phyloP scores from a whole-genome alignment of 345 rosid species.

The Populus deltoides region DNA sequence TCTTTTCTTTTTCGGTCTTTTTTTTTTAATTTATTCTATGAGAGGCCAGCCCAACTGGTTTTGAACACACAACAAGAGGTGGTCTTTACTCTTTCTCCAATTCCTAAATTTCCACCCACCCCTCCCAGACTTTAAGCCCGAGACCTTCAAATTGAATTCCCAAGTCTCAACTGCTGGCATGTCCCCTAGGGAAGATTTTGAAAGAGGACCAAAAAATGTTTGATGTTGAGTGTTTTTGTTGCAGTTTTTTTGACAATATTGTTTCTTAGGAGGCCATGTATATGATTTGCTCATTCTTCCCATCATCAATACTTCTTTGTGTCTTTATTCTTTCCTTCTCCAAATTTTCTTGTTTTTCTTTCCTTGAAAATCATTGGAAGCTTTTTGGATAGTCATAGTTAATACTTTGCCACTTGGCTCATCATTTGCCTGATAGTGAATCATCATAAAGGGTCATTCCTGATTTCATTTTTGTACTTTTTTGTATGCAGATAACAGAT shows the following conservation, averaged over 20 bases:
- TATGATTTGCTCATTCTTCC: background rate
- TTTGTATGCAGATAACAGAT: conserved; percentile 72
- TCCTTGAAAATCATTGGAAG: background rate
- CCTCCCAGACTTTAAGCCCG: background rate
- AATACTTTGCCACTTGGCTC: background rate
- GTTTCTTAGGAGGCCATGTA: background rate
- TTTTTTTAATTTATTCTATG: too few species aligned
- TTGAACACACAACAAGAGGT: background rate
- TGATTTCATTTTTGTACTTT: background rate
- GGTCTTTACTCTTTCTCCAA: background rate
- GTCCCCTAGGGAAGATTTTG: background rate
- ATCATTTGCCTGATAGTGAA: background rate
- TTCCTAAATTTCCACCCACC: background rate
- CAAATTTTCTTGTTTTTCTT: background rate
- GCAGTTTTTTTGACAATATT: too few species aligned
- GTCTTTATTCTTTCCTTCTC: background rate
- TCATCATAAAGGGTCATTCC: background rate
- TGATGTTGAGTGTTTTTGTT: background rate
- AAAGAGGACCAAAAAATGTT: background rate
- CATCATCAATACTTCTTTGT: background rate
- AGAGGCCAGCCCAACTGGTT: background rate
- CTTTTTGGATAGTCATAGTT: background rate
- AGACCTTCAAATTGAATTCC: background rate
- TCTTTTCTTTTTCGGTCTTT: background rate
- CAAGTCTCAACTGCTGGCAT: background rate